Conservation (phyloP, 805 yeast species). For the Myxozyma monticola region DNA sequence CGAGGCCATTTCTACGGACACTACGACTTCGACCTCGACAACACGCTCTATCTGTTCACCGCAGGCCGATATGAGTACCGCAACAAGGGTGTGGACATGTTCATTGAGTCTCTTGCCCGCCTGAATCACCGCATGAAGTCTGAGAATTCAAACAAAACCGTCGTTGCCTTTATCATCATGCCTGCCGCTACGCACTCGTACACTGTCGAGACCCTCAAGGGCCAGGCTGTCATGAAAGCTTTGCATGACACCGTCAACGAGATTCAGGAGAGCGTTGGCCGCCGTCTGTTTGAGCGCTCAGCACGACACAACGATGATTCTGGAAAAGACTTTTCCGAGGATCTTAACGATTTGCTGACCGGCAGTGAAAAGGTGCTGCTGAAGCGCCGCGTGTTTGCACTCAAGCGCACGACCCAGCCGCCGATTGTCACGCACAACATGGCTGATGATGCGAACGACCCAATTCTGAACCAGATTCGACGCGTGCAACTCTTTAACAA, state of each 20-base stretch:
- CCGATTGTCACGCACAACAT: slow-evolving; percentile 97
- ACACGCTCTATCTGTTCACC: slow-evolving; percentile 91
- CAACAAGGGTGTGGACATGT: slow-evolving; percentile 95
- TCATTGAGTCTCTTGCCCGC: slow-evolving; percentile 88
- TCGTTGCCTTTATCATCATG: slow-evolving; percentile 96
- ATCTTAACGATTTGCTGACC: slow-evolving; percentile 78
- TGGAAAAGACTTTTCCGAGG: slow-evolving; percentile 63
- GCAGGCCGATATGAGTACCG: slow-evolving; percentile 97
- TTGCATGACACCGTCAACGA: slow-evolving; percentile 85
- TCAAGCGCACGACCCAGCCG: slow-evolving; percentile 85
- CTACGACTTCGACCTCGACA: slow-evolving; percentile 89
- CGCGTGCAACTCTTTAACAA: slow-evolving; percentile 86
- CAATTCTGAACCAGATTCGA: slow-evolving; percentile 87
- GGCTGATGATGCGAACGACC: slow-evolving; percentile 89
- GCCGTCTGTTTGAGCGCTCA: slow-evolving; percentile 86
- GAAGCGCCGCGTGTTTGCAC: slow-evolving; percentile 89
- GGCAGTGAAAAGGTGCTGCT: slow-evolving; percentile 85
- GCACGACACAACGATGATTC: slow-evolving; percentile 56
- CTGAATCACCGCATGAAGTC: slow-evolving; percentile 84
- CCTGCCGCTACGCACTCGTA: slow-evolving; percentile 93
- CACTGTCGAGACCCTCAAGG: slow-evolving; percentile 92
- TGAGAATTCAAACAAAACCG: slow-evolving; percentile 81
- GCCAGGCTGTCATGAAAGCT: slow-evolving; percentile 93
- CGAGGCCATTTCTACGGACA: slow-evolving; percentile 98
- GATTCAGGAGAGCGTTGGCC: slow-evolving; percentile 82